These are phyloP conservation scores for Mycosphaerella arachidis DNA, from an alignment of 2,329 filamentous ascomycete species.

Conservation along the genomic window DNA sequence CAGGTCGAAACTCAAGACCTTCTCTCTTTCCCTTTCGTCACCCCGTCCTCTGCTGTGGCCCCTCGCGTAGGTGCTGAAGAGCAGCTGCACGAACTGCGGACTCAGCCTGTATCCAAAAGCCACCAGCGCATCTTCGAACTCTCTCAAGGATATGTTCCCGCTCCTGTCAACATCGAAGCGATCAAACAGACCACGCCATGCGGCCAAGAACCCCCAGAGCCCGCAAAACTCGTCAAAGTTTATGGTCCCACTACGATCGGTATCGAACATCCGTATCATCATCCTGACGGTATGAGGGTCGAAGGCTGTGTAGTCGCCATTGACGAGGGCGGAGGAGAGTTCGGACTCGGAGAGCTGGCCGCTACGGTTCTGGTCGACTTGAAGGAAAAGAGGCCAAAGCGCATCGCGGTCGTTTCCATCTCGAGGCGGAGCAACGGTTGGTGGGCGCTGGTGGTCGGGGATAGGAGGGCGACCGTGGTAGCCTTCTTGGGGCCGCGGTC, in stretches of 20 bases:
- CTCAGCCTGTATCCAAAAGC: conserved; percentile 90
- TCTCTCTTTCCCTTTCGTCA: conserved; percentile 35
- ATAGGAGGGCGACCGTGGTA: conserved; percentile 60
- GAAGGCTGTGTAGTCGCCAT: conserved; percentile 93
- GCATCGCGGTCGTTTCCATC: conserved; percentile 63
- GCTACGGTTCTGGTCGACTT: conserved; percentile 79
- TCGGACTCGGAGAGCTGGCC: conserved; percentile 83
- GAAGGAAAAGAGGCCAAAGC: conserved; percentile 79
- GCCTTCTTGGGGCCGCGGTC: conserved; percentile 52
- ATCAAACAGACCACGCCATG: conserved; percentile 92
- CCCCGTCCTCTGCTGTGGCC: conserved; percentile 33
- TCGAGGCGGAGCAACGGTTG: conserved; percentile 45
- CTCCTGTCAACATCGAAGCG: conserved; percentile 75
- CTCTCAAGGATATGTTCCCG: conserved; percentile 78
- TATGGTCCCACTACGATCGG: conserved; percentile 80
- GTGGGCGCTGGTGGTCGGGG: conserved; percentile 43
- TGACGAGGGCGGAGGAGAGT: conserved; percentile 84
- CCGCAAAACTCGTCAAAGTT: conserved; percentile 95
- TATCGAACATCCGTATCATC: conserved; percentile 99
- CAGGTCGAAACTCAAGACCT: conserved; percentile 66
- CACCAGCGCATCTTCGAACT: conserved; percentile 86
- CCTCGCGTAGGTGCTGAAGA: conserved; percentile 82
- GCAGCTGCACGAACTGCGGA: conserved; percentile 72
- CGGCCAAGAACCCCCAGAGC: conserved; percentile 90
- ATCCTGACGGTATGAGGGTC: conserved; percentile 91